Evolutionary conservation across 345 rosid species (phyloP), one percentile per base, ranked within the genome.

Genomic region (Gossypium anomalum): DNA sequence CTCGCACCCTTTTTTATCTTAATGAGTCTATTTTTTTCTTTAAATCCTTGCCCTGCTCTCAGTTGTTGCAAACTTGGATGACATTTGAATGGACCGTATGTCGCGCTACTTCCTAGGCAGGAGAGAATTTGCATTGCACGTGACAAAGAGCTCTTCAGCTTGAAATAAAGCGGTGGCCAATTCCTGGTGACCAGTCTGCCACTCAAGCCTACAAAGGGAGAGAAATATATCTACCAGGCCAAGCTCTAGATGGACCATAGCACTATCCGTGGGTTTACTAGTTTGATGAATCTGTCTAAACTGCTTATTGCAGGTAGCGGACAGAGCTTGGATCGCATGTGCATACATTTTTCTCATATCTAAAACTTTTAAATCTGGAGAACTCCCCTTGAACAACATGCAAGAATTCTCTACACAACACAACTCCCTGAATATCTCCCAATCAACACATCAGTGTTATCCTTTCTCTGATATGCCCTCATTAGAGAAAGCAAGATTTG

Each of bases 121-220:
- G 87, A 84, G 52, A 93, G 83, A 75, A 91, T 86, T 75, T 91
- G 94, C 78, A 89, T 41, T 45, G 89, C 93, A 23, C 98, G 94
- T 76, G 78, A 81, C 16, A 70, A 91, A 86, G 79, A 86, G 79
- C 61, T 81, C 90, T 71, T 93, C 92, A 23, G 99, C 97, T 86
- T 95, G 99, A 75, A 95, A 83, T 76, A 95, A 81, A 38, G 94
- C 92, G 61, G 98, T 93, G 77, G 98, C 90, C 81, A 93, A 76
- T 81, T 93, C 99, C 78, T 78, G 89, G 83, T 91, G 87, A 59
- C 99, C 98, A 74, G 96, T 89, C 82, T 95, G 98, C 94, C 97
- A 93, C 83, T 93, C 98, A 72, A 95, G 87, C 82, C 97, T 87
- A 84, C 98, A 93, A 77, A 95, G 92, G 78, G 88, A 85, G 74